phyloP scores from a whole-genome alignment of 148 eudicot species.

The Chenopodium album region DNA sequence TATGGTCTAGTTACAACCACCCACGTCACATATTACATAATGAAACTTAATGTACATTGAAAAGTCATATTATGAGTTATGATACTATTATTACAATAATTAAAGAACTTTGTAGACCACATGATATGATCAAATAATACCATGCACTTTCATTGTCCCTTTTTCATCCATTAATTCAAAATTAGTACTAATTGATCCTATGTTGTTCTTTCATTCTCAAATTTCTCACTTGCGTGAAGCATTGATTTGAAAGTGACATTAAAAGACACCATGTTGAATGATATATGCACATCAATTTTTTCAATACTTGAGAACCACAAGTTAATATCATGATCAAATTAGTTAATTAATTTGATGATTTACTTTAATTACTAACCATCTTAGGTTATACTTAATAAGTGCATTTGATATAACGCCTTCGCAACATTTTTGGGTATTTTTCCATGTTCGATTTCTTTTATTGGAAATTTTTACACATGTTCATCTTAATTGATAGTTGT shows the following conservation, averaged over 20 bases:
- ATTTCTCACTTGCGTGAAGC: constrained; percentile 20
- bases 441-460: constrained; percentile 10
- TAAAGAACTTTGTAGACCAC: background rate
- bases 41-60: too few relatives aligned
- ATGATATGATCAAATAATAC: background rate
- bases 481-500: background rate
- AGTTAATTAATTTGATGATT: background rate
- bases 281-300: background rate
- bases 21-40: too few relatives aligned
- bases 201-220: background rate
- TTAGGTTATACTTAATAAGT: constrained; percentile 11
- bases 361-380: background rate
- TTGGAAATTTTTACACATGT: background rate
- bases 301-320: background rate
- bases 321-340: background rate
- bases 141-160: background rate
- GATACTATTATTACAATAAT: background rate
- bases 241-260: constrained; percentile 13
- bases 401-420: constrained; percentile 2
- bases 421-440: background rate
- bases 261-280: constrained; percentile 12
- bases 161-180: background rate
- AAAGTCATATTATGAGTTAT: too few relatives aligned
- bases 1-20: too few relatives aligned
- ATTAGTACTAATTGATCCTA: too few relatives aligned